Conservation (phyloP, 73 alveolate species). For the Paramecium sonneborni region DNA sequence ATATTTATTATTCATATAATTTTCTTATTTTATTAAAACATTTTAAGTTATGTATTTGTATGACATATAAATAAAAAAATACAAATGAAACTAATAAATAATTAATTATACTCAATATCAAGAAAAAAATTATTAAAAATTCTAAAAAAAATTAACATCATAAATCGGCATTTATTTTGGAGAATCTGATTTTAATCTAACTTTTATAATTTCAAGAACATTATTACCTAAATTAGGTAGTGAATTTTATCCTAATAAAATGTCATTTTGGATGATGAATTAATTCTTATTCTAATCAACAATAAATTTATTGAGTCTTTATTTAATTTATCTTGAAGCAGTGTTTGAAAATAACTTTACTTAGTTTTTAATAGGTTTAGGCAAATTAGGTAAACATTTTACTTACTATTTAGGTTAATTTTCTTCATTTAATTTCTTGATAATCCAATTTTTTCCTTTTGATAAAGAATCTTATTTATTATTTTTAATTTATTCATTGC, state of each 20-base stretch:
- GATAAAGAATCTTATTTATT: not conserved
- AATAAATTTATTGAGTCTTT: not conserved
- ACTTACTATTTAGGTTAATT: not conserved
- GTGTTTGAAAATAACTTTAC: not conserved
- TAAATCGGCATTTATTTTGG: conserved; percentile 14
- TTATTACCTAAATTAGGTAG: not conserved
- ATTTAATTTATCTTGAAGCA: not conserved
- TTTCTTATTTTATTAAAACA: not conserved
- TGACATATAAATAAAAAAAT: no score
- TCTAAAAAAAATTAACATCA: not conserved
- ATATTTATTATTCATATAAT: not conserved
- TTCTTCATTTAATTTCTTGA: not conserved
- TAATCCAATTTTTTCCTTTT: not conserved
- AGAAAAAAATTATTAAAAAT: not conserved
- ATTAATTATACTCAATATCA: not conserved
- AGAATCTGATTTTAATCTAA: not conserved
- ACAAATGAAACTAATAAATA: not conserved
- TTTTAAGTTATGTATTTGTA: not conserved
- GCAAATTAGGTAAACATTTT: not conserved
- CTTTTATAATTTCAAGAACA: not conserved
- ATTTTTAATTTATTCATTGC: not conserved
- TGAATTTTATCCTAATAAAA: not conserved
- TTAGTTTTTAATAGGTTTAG: not conserved
- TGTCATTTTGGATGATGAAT: not conserved
- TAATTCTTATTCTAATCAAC: not conserved